phyloP scores from a whole-genome alignment of 306 rosid species.

The Quercus variabilis region DNA sequence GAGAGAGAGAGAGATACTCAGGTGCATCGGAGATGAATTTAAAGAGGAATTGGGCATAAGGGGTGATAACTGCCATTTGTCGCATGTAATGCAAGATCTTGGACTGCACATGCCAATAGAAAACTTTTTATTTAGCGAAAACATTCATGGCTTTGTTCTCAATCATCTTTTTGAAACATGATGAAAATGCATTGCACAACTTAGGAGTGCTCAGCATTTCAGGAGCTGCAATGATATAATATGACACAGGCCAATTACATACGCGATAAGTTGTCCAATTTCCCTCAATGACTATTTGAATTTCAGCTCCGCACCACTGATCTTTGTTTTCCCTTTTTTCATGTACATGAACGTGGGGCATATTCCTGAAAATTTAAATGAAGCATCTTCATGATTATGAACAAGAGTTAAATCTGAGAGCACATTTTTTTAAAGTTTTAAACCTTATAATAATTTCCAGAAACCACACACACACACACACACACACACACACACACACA shows the following conservation, averaged over 20 bases:
- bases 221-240: conserved; percentile 9
- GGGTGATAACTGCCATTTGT: conserved; percentile 81
- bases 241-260: conserved; percentile 22
- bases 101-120: conserved; percentile 59
- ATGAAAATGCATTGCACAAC: conserved; percentile 10
- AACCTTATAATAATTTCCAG: neutral
- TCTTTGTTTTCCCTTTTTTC: conserved; percentile 71
- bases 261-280: conserved; percentile 98
- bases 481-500: neutral
- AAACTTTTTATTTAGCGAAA: conserved; percentile 20
- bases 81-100: conserved; percentile 96
- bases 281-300: conserved; percentile 97
- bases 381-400: conserved; percentile 20
- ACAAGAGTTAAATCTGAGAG: neutral
- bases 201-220: conserved; percentile 5
- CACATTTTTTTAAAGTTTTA: neutral
- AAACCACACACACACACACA: neutral
- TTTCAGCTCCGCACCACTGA: conserved; percentile 87
- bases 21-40: conserved; percentile 73
- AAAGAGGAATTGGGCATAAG: conserved; percentile 73
- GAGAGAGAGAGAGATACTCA: conserved; percentile 57
- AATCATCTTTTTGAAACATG: conserved; percentile 3
- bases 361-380: conserved; percentile 57
- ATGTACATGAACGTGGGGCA: conserved; percentile 87
- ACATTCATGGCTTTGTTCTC: neutral